Evolutionary conservation across 257 asterid genomes (phyloP), one percentile per base, ranked within the genome.

Genomic region (Haberlea rhodopensis): DNA sequence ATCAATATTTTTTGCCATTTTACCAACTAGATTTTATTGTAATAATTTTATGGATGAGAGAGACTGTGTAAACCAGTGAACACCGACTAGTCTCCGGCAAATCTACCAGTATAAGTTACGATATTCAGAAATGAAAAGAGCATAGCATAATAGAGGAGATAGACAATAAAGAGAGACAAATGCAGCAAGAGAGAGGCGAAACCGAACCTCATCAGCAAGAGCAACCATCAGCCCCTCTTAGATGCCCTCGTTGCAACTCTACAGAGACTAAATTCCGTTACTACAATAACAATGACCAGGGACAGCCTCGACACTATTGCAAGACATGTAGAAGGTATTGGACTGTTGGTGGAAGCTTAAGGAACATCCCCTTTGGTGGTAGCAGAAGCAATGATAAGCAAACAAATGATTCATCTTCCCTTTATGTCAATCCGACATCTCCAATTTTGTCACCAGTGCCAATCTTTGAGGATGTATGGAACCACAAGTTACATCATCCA

Each of bases 311-410:
- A 27, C 65, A 69, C 60, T 57, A 57, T 6, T 80, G 83, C 78
- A 69, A 34, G 75, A 62, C 62, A 46, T 80, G 85, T 76, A 71
- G 63, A 21, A 58, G 81, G 1, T 71, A 52, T 23, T 77, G 82
- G 82, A 80, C 82, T 15, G 81, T 57, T 3, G 82, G 85, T 8
- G 82, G 85, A 49, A 74, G 29, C 60, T 55, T 71, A 53, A 74
- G 82, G 70, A 54, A 62, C 32, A 62, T 71, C 64, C 82, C n/a
- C 19, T 2, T 63, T 27, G 82, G 78, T 54, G 80, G 85, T 31
- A 75, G 37, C 20, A 32, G 57, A 5, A 68, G 71, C 10, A n/a
- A 21, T 25, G 60, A 45, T 10, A 77, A 54, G 67, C 63, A 45
- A 40, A 43, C 76, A 22, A 74, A 55, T 53, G 73, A 63, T 53